Conservation (phyloP, 2,329 filamentous ascomycete genomes). For the Sordariomycetes sp. region DNA sequence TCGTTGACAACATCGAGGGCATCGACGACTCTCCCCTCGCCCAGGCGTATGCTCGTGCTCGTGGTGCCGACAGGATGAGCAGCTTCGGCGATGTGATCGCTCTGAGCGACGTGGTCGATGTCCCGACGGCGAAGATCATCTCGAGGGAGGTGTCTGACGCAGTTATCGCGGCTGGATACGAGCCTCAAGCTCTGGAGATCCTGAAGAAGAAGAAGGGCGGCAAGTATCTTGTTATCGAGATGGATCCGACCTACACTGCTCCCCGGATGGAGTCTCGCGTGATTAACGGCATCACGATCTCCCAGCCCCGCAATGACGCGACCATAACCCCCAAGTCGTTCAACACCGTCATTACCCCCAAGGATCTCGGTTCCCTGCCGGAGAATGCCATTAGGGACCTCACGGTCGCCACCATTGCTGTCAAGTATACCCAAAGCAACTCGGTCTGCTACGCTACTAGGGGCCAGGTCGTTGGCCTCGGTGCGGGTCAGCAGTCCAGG, state of each 20-base stretch:
- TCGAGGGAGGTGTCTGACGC: conserved; percentile 96
- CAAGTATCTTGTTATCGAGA: conserved; percentile 91
- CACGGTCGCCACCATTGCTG: conserved; percentile 87
- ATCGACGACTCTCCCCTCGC: conserved; percentile 79
- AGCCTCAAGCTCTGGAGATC: conserved; percentile 76
- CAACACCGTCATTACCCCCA: conserved; percentile 74
- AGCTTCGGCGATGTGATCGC: conserved; percentile 97
- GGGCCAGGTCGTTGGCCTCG: conserved; percentile 87
- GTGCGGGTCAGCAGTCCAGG: conserved; percentile 91
- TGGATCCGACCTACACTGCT: conserved; percentile 79
- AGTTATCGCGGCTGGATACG: conserved; percentile 83
- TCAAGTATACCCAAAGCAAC: conserved; percentile 99
- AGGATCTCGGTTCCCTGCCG: conserved; percentile 61
- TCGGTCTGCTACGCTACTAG: conserved; percentile 95
- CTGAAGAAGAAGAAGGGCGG: conserved; percentile 97
- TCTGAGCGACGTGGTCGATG: conserved; percentile 80
- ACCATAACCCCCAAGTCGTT: conserved; percentile 80
- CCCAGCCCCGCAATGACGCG: conserved; percentile 88
- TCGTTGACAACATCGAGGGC: conserved; percentile 89
- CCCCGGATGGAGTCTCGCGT: conserved; percentile 73
- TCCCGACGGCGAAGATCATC: conserved; percentile 94
- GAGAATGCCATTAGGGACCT: conserved; percentile 80
- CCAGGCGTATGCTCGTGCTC: conserved; percentile 89
- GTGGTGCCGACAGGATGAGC: conserved; percentile 96
- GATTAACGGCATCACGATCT: conserved; percentile 80